Evolutionary conservation across 805 yeast species (phyloP).

Genomic region (Jamesozyma rosinii): DNA sequence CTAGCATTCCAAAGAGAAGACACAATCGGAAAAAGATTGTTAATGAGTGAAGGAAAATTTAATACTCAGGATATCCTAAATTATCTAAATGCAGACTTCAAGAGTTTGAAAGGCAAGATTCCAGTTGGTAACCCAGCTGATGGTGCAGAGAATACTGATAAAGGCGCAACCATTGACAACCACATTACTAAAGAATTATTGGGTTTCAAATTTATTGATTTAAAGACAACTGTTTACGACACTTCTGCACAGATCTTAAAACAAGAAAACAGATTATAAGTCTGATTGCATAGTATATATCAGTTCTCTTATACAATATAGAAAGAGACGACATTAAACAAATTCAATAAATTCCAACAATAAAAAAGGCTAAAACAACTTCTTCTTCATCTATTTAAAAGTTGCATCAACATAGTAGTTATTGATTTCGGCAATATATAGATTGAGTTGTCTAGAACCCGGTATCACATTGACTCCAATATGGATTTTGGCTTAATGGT

Average conservation of each 20-base stretch:
- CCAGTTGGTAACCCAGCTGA: not conserved
- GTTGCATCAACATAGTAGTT: too few species aligned
- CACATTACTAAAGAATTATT: not conserved
- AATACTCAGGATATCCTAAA: conserved; percentile 1
- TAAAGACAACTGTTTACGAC: not conserved
- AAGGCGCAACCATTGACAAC: not conserved
- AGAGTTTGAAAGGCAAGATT: not conserved
- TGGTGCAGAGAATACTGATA: not conserved
- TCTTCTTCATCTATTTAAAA: too few species aligned
- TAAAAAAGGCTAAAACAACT: too few species aligned
- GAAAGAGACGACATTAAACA: too few species aligned
- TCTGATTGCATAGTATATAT: too few species aligned
- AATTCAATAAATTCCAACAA: too few species aligned
- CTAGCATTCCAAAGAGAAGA: not conserved
- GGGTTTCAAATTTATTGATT: not conserved
- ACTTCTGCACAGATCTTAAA: not conserved
- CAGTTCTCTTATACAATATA: too few species aligned
- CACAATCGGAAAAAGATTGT: not conserved
- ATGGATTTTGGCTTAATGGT: too few species aligned
- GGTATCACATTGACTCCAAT: too few species aligned
- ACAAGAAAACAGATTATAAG: not conserved
- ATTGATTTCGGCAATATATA: too few species aligned
- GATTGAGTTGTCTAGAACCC: too few species aligned
- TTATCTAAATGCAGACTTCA: not conserved
- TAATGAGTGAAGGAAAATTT: not conserved